Percentiles rank a stretch among this genome's conserved stretches.
Evolutionary conservation across 2,329 filamentous ascomycete genomes (phyloP).

Genomic region (Aspergillus ochraceoroseus): DNA sequence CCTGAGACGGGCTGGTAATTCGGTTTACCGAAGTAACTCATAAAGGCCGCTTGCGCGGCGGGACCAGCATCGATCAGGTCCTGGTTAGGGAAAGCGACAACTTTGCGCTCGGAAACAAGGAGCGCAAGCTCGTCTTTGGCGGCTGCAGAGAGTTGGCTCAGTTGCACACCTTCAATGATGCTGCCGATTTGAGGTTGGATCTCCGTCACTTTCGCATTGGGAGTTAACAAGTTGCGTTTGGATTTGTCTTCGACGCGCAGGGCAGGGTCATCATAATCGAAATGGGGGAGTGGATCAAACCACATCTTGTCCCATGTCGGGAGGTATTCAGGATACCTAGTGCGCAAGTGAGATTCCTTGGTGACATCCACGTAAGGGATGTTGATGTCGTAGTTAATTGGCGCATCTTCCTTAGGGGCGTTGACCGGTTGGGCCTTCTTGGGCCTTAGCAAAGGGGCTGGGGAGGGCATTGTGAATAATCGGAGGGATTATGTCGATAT

Average conservation of each 20-base stretch:
- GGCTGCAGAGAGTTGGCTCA: conserved; percentile 45
- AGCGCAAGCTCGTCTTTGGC: conserved; percentile 53
- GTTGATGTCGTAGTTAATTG: conserved; percentile 47
- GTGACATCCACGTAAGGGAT: conserved; percentile 46
- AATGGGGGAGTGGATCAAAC: conserved; percentile 45
- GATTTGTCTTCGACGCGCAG: conserved; percentile 41
- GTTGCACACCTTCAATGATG: conserved; percentile 44
- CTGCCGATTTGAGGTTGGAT: conserved; percentile 44
- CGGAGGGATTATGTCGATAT: neutral
- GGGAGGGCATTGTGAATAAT: conserved; percentile 29
- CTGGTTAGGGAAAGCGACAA: conserved; percentile 50
- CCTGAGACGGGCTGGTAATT: conserved; percentile 46
- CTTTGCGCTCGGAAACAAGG: conserved; percentile 64
- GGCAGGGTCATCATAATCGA: conserved; percentile 46
- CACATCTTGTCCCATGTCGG: conserved; percentile 47
- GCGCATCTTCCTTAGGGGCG: conserved; percentile 28
- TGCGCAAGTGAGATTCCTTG: conserved; percentile 35
- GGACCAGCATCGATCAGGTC: conserved; percentile 47
- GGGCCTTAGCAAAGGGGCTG: conserved; percentile 29
- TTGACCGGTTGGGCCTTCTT: conserved; percentile 25
- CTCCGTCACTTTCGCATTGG: conserved; percentile 33
- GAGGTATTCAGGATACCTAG: conserved; percentile 45
- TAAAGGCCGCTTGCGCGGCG: conserved; percentile 42
- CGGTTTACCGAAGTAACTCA: conserved; percentile 45
- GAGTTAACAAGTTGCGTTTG: conserved; percentile 36